These are phyloP conservation scores for Beverwykella pulmonaria DNA, from an alignment of 495 filamentous ascomycete species.

Conservation along the genomic window DNA sequence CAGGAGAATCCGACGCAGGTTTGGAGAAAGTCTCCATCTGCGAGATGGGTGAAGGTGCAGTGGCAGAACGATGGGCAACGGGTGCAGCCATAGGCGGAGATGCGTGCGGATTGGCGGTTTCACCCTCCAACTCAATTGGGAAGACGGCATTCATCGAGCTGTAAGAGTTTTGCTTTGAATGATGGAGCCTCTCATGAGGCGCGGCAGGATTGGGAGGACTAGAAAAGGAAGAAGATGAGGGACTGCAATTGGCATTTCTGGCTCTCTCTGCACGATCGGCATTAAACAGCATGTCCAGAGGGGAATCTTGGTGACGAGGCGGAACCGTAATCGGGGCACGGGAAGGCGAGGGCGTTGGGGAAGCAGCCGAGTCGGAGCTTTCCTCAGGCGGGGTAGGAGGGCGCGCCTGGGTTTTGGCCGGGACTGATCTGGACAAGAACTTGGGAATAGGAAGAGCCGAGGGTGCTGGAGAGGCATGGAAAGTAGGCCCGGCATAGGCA, in stretches of 20 bases:
- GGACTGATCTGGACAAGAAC: conserved; percentile 82
- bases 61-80: conserved; percentile 19
- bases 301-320: conserved; percentile 65
- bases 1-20: conserved; percentile 17
- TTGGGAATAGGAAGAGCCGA: conserved; percentile 91
- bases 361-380: conserved; percentile 43
- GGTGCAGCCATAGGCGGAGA: conserved; percentile 17
- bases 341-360: conserved; percentile 42
- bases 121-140: conserved; percentile 66
- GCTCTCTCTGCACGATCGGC: conserved; percentile 79
- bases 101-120: conserved; percentile 2
- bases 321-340: conserved; percentile 48
- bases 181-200: conserved; percentile 12
- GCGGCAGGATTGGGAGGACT: background rate
- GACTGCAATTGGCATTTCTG: conserved; percentile 37
- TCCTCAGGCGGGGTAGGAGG: conserved; percentile 52
- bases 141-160: conserved; percentile 61
- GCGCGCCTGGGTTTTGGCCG: conserved; percentile 54
- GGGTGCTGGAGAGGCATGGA: conserved; percentile 92
- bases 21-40: background rate
- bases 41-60: conserved; percentile 30
- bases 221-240: conserved; percentile 14
- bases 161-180: conserved; percentile 43
- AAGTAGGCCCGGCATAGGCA: conserved; percentile 90
- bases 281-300: conserved; percentile 85